Percentiles rank a stretch among this genome's conserved stretches.
phyloP scores from a whole-genome alignment of 140 eudicot species.

The Oenanthe javanica region DNA sequence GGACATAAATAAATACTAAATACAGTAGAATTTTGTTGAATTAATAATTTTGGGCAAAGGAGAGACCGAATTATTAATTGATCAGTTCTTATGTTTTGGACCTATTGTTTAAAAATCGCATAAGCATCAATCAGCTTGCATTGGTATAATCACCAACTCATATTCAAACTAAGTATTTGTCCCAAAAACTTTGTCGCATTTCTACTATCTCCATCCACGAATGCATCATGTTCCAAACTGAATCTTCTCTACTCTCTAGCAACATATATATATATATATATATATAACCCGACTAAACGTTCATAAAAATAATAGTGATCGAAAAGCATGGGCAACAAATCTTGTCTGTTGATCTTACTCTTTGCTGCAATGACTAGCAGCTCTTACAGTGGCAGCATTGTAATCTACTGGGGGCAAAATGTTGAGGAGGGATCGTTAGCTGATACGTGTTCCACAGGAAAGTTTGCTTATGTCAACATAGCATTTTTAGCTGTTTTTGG shows the following conservation, averaged over 20 bases:
- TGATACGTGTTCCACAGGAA: conserved; percentile 1
- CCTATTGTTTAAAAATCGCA: not conserved
- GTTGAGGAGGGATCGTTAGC: conserved; percentile 6
- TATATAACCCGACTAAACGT: not conserved
- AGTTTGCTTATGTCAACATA: conserved; percentile 1
- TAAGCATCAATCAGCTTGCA: not conserved
- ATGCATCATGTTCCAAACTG: not conserved
- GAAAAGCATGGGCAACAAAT: not conserved
- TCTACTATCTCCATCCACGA: not conserved
- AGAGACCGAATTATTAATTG: too few species aligned
- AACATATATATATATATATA: not conserved
- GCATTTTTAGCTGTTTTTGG: conserved; percentile 10
- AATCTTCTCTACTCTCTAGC: too few species aligned
- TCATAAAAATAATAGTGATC: not conserved
- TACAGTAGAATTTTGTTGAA: too few species aligned
- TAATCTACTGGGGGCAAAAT: conserved; percentile 15
- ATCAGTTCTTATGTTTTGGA: not conserved
- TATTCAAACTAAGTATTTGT: conserved; percentile 7
- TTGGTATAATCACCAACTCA: conserved; percentile 1
- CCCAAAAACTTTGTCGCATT: not conserved
- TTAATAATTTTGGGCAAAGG: too few species aligned
- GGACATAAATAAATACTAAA: too few species aligned
- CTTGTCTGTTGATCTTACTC: not conserved
- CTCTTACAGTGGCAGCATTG: conserved; percentile 4
- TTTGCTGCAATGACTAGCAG: not conserved